Percentiles rank a stretch among this genome's conserved stretches.
These are phyloP conservation scores for Ophiosphaerella narmari DNA, from an alignment of 2,329 filamentous ascomycete genomes.

Conservation along the genomic window DNA sequence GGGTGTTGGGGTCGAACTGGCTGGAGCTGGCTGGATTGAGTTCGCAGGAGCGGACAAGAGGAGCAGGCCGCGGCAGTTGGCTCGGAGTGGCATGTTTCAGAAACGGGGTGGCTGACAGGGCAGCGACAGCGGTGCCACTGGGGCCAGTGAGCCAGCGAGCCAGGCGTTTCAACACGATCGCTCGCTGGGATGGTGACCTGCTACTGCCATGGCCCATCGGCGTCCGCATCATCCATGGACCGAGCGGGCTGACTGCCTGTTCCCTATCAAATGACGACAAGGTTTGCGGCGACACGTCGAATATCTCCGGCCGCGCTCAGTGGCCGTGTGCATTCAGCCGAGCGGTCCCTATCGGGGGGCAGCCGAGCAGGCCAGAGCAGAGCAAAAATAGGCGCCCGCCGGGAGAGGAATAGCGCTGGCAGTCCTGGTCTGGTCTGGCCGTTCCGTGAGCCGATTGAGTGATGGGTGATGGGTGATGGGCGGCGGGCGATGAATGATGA, in stretches of 20 bases:
- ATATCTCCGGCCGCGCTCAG: conserved; percentile 39
- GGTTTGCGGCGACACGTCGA: conserved; percentile 28
- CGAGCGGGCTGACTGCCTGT: conserved; percentile 28
- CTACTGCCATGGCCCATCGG: conserved; percentile 15
- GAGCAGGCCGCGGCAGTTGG: conserved; percentile 30
- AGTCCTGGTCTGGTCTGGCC: conserved; percentile 20
- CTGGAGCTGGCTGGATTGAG: conserved; percentile 12
- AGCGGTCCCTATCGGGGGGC: conserved; percentile 44
- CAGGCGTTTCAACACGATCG: conserved; percentile 38
- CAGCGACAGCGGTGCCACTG: conserved; percentile 3
- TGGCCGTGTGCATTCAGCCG: conserved; percentile 41
- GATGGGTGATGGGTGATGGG: no score
- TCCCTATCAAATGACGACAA: conserved; percentile 29
- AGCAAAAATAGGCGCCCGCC: conserved; percentile 43
- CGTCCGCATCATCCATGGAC: conserved; percentile 15
- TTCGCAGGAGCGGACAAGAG: conserved; percentile 30
- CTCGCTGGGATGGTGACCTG: conserved; percentile 25
- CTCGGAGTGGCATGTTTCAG: conserved; percentile 31
- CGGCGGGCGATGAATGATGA: no score
- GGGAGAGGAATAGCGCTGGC: conserved; percentile 23
- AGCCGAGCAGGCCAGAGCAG: conserved; percentile 23
- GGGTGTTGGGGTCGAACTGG: background rate
- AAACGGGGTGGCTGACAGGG: conserved; percentile 25
- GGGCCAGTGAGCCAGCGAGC: background rate
- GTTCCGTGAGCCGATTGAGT: conserved; percentile 4